phyloP scores from a whole-genome alignment of 1,284 basidiomycete genomes.

The Neolentinus lepideus region DNA sequence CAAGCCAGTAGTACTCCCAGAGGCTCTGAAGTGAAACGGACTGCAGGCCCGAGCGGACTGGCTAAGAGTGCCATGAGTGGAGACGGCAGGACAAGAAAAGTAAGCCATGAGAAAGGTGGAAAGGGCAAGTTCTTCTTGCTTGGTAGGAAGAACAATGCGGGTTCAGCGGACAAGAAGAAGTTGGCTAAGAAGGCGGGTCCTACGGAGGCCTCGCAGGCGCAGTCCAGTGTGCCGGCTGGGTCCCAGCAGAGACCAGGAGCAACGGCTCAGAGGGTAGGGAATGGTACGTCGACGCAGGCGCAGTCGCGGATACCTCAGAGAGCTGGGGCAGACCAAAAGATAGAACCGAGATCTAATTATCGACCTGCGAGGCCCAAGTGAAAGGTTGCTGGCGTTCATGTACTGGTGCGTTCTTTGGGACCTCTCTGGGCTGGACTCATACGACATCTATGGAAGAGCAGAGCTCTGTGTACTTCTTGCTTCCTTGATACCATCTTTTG shows the following conservation, averaged over 20 bases:
- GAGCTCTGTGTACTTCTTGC: not conserved
- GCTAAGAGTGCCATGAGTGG: not conserved
- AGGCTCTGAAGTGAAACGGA: not conserved
- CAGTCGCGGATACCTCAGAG: not conserved
- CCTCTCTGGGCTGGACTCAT: not conserved
- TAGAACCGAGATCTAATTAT: not conserved
- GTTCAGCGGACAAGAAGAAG: not conserved
- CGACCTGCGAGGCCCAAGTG: not conserved
- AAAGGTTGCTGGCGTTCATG: not conserved
- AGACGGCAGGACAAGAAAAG: not conserved
- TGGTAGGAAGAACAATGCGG: not conserved
- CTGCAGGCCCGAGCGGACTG: not conserved
- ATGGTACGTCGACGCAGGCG: not conserved
- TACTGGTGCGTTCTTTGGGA: not conserved
- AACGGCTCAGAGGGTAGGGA: not conserved
- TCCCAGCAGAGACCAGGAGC: too few relatives aligned
- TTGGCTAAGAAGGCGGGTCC: not conserved
- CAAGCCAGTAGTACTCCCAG: not conserved
- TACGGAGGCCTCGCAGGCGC: not conserved
- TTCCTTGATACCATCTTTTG: too few relatives aligned
- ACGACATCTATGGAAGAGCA: not conserved
- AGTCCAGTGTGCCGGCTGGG: not conserved
- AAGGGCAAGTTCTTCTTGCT: constrained; percentile 1
- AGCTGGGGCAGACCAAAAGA: not conserved
- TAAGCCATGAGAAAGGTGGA: not conserved